Base-by-base conservation (phyloP, 1,284 basidiomycete species). In the Ustilago bromivora region DNA sequence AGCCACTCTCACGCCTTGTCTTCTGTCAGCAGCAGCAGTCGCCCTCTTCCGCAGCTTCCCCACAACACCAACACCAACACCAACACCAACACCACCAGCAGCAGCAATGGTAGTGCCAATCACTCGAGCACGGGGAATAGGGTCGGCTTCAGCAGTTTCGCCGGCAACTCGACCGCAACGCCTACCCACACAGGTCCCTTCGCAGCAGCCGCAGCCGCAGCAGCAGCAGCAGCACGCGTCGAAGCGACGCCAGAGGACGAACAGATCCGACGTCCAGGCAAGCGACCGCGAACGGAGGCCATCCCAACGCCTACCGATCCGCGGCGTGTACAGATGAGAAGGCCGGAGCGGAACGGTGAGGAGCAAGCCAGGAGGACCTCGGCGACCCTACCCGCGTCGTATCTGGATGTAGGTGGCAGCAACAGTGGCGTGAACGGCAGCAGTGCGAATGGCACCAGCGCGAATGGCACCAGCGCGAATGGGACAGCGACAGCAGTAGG, bases 241-340 rank as follows among this genome's bases (percentile, higher is more conserved):
- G 64, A 76, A 9, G 67, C 64, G 11, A 77, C 70, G 12, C 66
- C 70, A 4, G 76, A 74, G 31, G 76, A 78, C 55, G 75, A 77
- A 52, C 70, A 73, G 66, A 70, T 77, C 7, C 66, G 75, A 7
- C 66, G 70, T 5, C 75, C 75, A 2, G 75, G 70, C 41, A 77
- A 77, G 52, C 62, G 75, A 4, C 57, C 57, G 1, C 68, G 74
- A 2, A 41, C 38, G 1, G 69, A 71, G 11, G 56, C 43, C 7
- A 46, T 68, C 8, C 61, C 65, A 0, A 61, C 55, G 10, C 62
- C 62, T 4, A 49, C 46, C 38, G 64, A 71, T 31, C 73, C 68
- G 15, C 54, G 73, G 31, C 49, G 28, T 32, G 12, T 10, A 8
- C 49, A 51, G 8, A 51, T 51, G 1, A 31, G 49, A 13, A 28